Conservation (phyloP, 345 rosid species). For the Brassica carinata region DNA sequence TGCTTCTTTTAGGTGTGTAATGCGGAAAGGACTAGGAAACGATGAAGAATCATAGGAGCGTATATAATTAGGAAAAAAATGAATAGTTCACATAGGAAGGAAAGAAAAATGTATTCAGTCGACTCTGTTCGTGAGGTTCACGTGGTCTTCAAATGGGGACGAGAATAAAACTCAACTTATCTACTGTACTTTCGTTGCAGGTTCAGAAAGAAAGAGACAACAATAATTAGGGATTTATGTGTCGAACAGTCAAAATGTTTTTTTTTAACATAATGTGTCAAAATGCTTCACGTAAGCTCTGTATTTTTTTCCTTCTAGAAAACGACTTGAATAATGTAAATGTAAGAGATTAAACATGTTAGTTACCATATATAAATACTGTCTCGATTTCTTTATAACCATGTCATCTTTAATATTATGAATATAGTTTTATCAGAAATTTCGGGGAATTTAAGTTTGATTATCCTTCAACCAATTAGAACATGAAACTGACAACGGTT, state of each 20-base stretch:
- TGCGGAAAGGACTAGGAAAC: constrained; percentile 22
- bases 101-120: constrained; percentile 22
- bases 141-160: constrained; percentile 5
- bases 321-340: background rate
- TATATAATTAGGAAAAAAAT: constrained; percentile 20
- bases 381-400: background rate
- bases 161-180: constrained; percentile 21
- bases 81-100: background rate
- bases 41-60: constrained; percentile 24
- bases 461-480: constrained; percentile 20
- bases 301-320: background rate
- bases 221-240: background rate
- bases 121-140: constrained; percentile 33
- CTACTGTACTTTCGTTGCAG: constrained; percentile 4
- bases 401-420: background rate
- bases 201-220: background rate
- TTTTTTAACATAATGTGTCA: background rate
- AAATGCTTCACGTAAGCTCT: constrained; percentile 27
- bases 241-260: background rate
- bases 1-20: constrained; percentile 18
- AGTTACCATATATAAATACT: background rate
- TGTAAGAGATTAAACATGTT: background rate
- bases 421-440: background rate
- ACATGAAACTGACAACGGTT: constrained; percentile 10
- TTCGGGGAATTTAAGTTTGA: background rate